phyloP scores from a whole-genome alignment of 176 grass and related monocot genomes.

The Musa troglodytarum region DNA sequence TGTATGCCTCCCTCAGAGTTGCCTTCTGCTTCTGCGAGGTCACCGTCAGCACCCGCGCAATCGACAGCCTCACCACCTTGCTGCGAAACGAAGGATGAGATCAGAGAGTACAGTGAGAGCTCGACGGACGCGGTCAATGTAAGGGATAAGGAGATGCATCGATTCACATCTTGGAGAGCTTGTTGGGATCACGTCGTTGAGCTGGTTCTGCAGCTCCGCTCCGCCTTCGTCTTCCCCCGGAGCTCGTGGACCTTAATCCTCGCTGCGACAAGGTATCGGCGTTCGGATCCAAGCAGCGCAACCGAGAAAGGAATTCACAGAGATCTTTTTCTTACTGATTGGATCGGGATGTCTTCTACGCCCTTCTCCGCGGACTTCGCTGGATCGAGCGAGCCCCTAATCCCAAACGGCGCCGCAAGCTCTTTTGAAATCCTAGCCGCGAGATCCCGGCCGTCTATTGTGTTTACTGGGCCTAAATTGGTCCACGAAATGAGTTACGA shows the following conservation, averaged over 20 bases:
- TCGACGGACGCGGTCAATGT: too few relatives aligned
- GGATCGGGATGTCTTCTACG: not conserved
- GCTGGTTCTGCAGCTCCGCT: not conserved
- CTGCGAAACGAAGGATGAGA: not conserved
- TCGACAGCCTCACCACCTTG: slow-evolving; percentile 1
- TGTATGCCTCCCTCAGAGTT: not conserved
- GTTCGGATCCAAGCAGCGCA: not conserved
- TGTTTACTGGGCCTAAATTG: too few relatives aligned
- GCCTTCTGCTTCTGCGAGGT: slow-evolving; percentile 9
- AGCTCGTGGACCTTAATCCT: slow-evolving; percentile 12
- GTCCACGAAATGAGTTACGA: too few relatives aligned
- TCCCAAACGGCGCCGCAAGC: not conserved
- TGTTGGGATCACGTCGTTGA: not conserved
- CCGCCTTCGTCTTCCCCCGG: not conserved
- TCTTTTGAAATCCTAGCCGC: too few relatives aligned
- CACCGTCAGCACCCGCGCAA: slow-evolving; percentile 4
- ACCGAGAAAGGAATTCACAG: not conserved
- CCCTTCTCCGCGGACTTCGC: not conserved
- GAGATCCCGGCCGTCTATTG: too few relatives aligned
- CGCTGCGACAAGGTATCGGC: not conserved
- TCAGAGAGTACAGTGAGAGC: not conserved
- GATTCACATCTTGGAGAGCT: slow-evolving; percentile 5
- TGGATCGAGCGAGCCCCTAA: not conserved
- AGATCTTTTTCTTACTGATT: not conserved
- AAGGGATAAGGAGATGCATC: not conserved